Conservation (phyloP, 106 monocot species). For the Narthecium ossifragum region DNA sequence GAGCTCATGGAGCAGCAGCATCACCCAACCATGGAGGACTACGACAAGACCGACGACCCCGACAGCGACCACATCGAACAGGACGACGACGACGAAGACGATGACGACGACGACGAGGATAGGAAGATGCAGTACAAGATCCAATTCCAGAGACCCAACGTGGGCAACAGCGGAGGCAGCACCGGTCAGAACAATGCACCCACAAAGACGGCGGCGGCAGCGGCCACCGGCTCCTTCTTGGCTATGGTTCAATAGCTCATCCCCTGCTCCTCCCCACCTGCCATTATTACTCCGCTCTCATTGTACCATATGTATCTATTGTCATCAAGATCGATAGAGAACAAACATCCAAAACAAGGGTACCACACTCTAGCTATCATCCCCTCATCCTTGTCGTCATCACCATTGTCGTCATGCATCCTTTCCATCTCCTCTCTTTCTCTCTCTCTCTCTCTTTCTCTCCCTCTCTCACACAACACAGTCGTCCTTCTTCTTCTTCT, state of each 20-base stretch:
- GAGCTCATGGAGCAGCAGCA: constrained; percentile 31
- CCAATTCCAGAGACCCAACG: constrained; percentile 45
- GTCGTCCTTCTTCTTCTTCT: not conserved
- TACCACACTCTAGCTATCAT: not conserved
- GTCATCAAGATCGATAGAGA: not conserved
- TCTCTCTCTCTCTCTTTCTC: not conserved
- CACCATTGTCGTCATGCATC: not conserved
- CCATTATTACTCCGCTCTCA: not conserved
- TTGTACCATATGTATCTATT: constrained; percentile 31
- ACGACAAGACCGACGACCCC: constrained; percentile 14
- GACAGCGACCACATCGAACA: constrained; percentile 36
- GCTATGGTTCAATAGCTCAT: constrained; percentile 42
- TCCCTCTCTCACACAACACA: not conserved
- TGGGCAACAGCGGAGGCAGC: constrained; percentile 5
- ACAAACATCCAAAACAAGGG: not conserved
- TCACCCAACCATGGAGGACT: constrained; percentile 13
- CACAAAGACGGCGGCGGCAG: constrained; percentile 8
- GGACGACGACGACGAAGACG: constrained; percentile 42
- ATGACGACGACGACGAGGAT: constrained; percentile 40
- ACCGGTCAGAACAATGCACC: not conserved
- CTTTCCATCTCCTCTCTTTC: not conserved
- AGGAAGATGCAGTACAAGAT: constrained; percentile 55
- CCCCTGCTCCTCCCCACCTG: not conserved
- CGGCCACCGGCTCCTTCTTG: constrained; percentile 38
- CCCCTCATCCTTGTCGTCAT: not conserved